Conservation (phyloP, 768 basidiomycete species). For the Cantharellus cinnabarinus region DNA sequence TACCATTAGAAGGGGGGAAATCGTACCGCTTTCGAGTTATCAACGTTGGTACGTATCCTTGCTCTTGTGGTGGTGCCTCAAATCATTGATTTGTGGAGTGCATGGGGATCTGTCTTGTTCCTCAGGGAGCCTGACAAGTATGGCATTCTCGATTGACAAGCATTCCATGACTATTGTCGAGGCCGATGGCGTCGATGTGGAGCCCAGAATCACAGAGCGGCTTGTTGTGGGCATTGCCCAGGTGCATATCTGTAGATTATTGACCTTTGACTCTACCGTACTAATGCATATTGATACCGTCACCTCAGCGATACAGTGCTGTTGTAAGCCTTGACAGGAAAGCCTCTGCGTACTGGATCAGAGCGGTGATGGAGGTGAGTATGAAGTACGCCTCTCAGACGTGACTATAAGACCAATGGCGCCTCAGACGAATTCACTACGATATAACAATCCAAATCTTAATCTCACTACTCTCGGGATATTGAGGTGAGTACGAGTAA, state of each 20-base stretch:
- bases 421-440: not conserved
- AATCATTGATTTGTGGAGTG: not conserved
- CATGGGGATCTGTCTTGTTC: not conserved
- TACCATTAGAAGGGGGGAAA: not conserved
- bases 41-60: conserved; percentile 1
- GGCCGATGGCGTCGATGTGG: conserved; percentile 8
- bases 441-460: not conserved
- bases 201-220: conserved; percentile 4
- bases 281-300: not conserved
- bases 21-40: conserved; percentile 7
- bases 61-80: not conserved
- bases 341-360: not conserved
- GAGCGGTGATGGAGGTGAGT: not conserved
- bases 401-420: not conserved
- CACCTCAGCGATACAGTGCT: not conserved
- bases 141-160: conserved; percentile 7
- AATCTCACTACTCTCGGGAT: not conserved
- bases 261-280: not conserved
- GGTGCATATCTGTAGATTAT: not conserved
- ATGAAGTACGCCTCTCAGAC: not conserved
- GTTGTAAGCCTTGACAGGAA: not conserved
- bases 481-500: not conserved
- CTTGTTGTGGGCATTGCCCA: conserved; percentile 9
- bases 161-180: conserved; percentile 9
- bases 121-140: conserved; percentile 5